Evolutionary conservation across 2,329 filamentous ascomycete species (phyloP), one percentile per base, ranked within the genome.

Genomic region (Penicillium sp.): DNA sequence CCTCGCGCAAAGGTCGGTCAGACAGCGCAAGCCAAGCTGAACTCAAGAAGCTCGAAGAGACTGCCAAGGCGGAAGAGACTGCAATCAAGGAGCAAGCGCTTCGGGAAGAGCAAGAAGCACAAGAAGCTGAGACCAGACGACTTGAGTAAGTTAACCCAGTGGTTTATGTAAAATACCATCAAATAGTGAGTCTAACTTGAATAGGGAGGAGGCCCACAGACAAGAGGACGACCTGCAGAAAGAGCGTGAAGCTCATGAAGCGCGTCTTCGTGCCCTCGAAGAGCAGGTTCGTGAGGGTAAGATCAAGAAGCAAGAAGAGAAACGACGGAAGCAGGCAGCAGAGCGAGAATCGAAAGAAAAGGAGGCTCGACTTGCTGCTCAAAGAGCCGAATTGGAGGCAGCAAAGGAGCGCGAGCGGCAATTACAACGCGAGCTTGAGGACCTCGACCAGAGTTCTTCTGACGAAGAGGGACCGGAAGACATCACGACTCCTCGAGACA

Each of bases 251-350:
- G 91, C 89, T 53, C 86, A 92, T 42, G 85, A 89, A 64, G 89
- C 89, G 61, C 90, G 92, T 51, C 82, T 97, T 23, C 90, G 86
- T 69, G 91, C 91, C 16, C 83, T 99, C 8, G 92, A 99, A 73
- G 91, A 97, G 70, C 91, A 97, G 73, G 91, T 97, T 52, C 87
- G 87, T 61, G 90, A 92, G 69, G 91, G 92, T 66, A 99, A 97
- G 77, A 77, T 97, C 52, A 93, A 91, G 80, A 97, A 96, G 74
- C 89, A 95, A 64, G 94, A 99, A 72, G 94, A 97, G 76, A 97
- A 96, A 79, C 90, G 87, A 61, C 88, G 84, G 65, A 94, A 91
- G 79, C 92, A 96, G 77, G 93, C 91, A 21, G 91, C 91, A 9
- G 81, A 89, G 67, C 89, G 88, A 50, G 90, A 94, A 64, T 85